These are phyloP conservation scores for Linnemannia hyalina DNA, from an alignment of 192 early-diverging fungal species.

Conservation along the genomic window DNA sequence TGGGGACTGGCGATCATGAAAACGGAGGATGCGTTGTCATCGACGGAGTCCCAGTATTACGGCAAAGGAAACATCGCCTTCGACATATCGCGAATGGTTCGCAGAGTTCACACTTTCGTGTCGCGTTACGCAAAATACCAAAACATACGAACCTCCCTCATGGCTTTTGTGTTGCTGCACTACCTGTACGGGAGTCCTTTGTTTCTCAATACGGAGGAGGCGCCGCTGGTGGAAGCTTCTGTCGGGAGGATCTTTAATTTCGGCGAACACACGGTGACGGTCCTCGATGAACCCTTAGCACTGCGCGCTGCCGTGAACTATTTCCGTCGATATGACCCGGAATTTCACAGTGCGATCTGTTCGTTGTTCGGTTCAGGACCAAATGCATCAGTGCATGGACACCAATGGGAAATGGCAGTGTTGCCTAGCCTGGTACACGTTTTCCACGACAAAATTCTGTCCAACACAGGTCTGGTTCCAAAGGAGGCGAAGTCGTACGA, in stretches of 20 bases:
- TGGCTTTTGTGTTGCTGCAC: slow-evolving; percentile 19
- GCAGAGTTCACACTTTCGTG: neutral
- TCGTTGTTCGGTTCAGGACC: neutral
- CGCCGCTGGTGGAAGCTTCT: slow-evolving; percentile 31
- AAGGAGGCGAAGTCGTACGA: slow-evolving; percentile 9
- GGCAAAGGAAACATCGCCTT: slow-evolving; percentile 24
- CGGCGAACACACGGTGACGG: neutral
- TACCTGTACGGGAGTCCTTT: slow-evolving; percentile 20
- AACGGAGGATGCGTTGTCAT: slow-evolving; percentile 11
- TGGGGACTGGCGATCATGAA: slow-evolving; percentile 22
- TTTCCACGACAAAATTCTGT: slow-evolving; percentile 27
- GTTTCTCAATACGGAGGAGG: slow-evolving; percentile 8
- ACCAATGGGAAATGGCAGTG: slow-evolving; percentile 18
- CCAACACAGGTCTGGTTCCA: slow-evolving; percentile 9
- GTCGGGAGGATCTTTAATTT: slow-evolving; percentile 18
- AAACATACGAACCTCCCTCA: slow-evolving; percentile 11
- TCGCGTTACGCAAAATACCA: slow-evolving; percentile 19
- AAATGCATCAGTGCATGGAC: slow-evolving; percentile 20
- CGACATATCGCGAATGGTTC: slow-evolving; percentile 29
- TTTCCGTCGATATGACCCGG: too few relatives aligned
- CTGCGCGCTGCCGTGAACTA: slow-evolving; percentile 34
- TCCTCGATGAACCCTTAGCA: slow-evolving; percentile 27
- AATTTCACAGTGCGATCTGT: too few relatives aligned
- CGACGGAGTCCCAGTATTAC: neutral
- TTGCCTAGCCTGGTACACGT: slow-evolving; percentile 18